A percentile compares a stretch with the other conserved stretches of the same genome.
Conservation (phyloP, 208 protist species). For the Vickermania spadyakhi region DNA sequence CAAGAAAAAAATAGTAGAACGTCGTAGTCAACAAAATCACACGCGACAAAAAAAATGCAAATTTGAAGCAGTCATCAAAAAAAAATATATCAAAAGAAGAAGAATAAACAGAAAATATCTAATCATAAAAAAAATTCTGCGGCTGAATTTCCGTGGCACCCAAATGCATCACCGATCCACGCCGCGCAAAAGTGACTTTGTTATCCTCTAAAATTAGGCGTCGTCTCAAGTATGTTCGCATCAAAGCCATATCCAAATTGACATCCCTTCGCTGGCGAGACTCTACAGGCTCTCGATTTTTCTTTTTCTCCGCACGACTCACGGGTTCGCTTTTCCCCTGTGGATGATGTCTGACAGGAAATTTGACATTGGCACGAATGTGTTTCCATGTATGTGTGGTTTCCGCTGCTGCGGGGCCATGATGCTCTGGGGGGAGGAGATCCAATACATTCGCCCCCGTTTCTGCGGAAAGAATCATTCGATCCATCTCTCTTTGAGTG, state of each 20-base stretch:
- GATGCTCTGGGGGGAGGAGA: conserved; percentile 8
- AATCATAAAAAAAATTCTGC: conserved; percentile 1
- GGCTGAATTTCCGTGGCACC: not conserved
- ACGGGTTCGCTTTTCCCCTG: not conserved
- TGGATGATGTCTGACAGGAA: not conserved
- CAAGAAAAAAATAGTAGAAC: no score
- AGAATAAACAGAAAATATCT: conserved; percentile 2
- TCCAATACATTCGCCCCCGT: conserved; percentile 44
- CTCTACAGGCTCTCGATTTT: not conserved
- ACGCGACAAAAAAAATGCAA: no score
- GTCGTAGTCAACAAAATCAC: no score
- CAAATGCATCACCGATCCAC: not conserved
- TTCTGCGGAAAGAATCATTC: conserved; percentile 62
- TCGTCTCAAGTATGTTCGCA: not conserved
- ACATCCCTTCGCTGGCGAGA: not conserved
- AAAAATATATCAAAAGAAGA: no score
- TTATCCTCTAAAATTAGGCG: not conserved
- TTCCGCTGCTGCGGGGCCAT: not conserved
- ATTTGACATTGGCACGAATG: not conserved
- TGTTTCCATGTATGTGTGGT: not conserved
- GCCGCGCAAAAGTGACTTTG: not conserved
- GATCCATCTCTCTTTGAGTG: conserved; percentile 61
- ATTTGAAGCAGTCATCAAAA: no score
- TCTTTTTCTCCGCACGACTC: not conserved
- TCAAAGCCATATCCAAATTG: not conserved